Evolutionary conservation across 2,329 filamentous ascomycete genomes (phyloP), one percentile per base, ranked within the genome.

Genomic region (Beauveria pseudobassiana): DNA sequence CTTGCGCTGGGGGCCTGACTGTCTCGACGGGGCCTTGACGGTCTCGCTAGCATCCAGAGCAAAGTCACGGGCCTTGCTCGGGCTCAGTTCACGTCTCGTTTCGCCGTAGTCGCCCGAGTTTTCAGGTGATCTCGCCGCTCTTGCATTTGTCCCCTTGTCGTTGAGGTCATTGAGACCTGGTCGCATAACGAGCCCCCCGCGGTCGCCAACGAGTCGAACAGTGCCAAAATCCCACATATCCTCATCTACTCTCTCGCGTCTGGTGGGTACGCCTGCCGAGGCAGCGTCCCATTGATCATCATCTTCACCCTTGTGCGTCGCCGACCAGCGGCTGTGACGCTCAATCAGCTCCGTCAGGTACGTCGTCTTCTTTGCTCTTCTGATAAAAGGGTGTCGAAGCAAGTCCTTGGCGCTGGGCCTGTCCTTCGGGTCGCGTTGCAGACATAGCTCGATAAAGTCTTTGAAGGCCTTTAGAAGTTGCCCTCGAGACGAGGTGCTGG

Each of bases 211-310:
- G 6, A 96, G 87, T 62, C 93, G 84, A 58, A 99, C 91, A 0
- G 95, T 99, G 49, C 95, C 95, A 78, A 99, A 99, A 74, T 99
- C 95, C 95, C 95, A 99, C 71, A 98, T 85, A 73, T 98, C 95
- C 72, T 97, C 91, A 64, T 88, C 82, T 8, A 84, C 78, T 20
- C 76, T 77, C 65, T 79, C 76, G 40, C 89, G 82, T 62, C 87
- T 82, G 1, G 78, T 64, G 22, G 78, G 76, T 8, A 78, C 76
- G 45, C 83, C 78, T 14, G 80, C 77, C 52, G 84, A 81, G 43
- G 83, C 80, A 9, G 79, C 80, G 24, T 90, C 86, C 68, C 71
- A 73, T 22, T 68, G 64, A 8, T 91, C 89, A 1, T 89, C 85
- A 16, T 86, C 84, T 40, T 86, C 84, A 42, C 86, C 84, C 63